Base-by-base conservation (phyloP, 2,329 filamentous ascomycete genomes). In the Colletotrichum coccodes region DNA sequence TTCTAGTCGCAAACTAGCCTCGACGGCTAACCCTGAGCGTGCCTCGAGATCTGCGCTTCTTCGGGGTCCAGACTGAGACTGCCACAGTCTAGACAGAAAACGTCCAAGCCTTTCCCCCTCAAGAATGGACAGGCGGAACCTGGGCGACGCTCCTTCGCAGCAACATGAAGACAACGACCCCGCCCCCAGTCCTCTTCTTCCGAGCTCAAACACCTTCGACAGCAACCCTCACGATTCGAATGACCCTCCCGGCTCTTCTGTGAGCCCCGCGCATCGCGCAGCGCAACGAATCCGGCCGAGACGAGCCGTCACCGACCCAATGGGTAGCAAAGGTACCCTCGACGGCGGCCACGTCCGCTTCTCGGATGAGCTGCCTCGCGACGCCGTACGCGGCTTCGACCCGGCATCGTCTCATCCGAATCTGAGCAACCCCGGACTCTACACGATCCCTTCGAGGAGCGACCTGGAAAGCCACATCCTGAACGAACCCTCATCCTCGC, bases 321-420 rank as follows among this genome's bases (percentile, higher is more conserved):
- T 69, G 66, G 66, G 62, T 11, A 58, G 64, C 56, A 60, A 70
- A 47, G 47, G 62, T 53, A 50, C 56, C 40, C n/a, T 63, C 70
- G 64, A 72, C 44, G 50, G 70, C 64, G 59, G 59, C 16, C 71
- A 72, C 60, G 71, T 76, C 50, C 75, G 74, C 44, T 75, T 75
- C 69, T 77, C 76, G 23, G 71, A 70, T 26, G 73, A 75, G 38
- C 50, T 71, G 32, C 61, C 70, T 18, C 72, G 72, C 21, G 72
- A 73, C 54, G 30, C 61, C 36, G 50, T 68, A 30, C 63, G 57
- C 44, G 26, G 44, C 64, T 63, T 63, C 44, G 64, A 70, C 32
- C 56, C 44, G 57, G 44, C 44, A 3, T 28, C 34, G 30, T 54
- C 67, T 8, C 63, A 61, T 18, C 63, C 30, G 40, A 63, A 63